Evolutionary conservation across 2,329 filamentous ascomycete species (phyloP), one percentile per base, ranked within the genome.

Genomic region (Zymoseptoria brevis): DNA sequence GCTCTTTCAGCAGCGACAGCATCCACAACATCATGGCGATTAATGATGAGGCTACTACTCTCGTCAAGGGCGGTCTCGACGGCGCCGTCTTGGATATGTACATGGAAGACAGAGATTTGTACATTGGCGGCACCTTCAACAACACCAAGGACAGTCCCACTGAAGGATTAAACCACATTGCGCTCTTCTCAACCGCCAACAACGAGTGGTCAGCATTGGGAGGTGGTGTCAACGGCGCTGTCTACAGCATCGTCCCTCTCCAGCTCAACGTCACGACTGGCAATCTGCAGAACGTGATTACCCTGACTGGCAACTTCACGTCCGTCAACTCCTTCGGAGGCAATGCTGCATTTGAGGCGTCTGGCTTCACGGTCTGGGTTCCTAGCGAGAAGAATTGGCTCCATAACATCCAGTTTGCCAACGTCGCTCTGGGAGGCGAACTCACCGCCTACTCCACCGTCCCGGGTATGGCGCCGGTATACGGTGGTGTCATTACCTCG

Each of bases 331-430:
- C 81, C 0, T 93, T 90, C 66, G 84, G 78, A 41, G 79, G 79
- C 63, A 86, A 86, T 64, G 73, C 80, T 6, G 81, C 84, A 8
- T 80, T 86, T 26, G 68, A 81, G 8, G 88, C 86, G 0, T 75
- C 84, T 55, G 91, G 92, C 1, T 90, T 99, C 68, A 93, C 90
- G 13, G 80, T 97, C 45, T 99, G 94, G 94, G 87, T 97, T 7
- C 89, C 89, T 2, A 95, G 91, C 3, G 80, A 82, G 62, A 81
- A 80, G 59, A 94, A 94, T 71, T 99, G 94, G 94, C 79, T 99
- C 16, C 85, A 90, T 70, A 94, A 95, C 66, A 76, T 96, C 19
- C 68, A 74, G 9, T 77, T 83, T 6, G 76, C 82, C 7, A 80
- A 85, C 30, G 85, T 89, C 57, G 79, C 83, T 6, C 82, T 95